Percentiles rank a stretch among this genome's conserved stretches.
Evolutionary conservation across 75 land plant genomes (phyloP).

Genomic region (Sequoia sempervirens): DNA sequence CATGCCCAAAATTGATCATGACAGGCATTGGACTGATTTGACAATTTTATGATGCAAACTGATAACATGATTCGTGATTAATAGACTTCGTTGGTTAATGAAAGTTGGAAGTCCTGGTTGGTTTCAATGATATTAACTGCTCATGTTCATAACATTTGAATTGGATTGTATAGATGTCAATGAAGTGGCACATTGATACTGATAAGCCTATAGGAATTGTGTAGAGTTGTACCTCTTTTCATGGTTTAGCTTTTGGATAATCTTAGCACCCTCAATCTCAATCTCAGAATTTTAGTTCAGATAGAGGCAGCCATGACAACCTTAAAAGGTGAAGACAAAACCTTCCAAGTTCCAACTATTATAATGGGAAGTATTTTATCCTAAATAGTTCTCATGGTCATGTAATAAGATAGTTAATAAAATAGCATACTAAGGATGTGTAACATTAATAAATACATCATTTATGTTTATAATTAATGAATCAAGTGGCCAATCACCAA

Average conservation of each 20-base stretch:
- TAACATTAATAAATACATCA: neutral
- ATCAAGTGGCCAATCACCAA: neutral
- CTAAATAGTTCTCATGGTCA: neutral
- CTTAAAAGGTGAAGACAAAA: neutral
- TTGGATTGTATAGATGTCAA: neutral
- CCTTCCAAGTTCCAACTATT: neutral
- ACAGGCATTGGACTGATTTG: neutral
- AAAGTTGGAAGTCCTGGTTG: neutral
- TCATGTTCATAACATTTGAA: neutral
- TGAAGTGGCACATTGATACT: neutral
- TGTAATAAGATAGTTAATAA: neutral
- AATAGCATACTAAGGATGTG: neutral
- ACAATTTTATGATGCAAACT: neutral
- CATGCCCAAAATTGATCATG: neutral
- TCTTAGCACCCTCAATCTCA: neutral
- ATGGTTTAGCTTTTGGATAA: neutral
- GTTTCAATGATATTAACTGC: neutral
- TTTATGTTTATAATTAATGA: neutral
- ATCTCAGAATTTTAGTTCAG: neutral
- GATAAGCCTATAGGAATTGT: neutral
- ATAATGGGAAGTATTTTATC: neutral
- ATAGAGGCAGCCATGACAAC: neutral
- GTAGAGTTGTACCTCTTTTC: neutral
- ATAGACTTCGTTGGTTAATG: neutral
- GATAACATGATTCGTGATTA: neutral